Evolutionary conservation across 345 rosid genomes (phyloP), one percentile per base, ranked within the genome.

Genomic region (Arabis alpina): DNA sequence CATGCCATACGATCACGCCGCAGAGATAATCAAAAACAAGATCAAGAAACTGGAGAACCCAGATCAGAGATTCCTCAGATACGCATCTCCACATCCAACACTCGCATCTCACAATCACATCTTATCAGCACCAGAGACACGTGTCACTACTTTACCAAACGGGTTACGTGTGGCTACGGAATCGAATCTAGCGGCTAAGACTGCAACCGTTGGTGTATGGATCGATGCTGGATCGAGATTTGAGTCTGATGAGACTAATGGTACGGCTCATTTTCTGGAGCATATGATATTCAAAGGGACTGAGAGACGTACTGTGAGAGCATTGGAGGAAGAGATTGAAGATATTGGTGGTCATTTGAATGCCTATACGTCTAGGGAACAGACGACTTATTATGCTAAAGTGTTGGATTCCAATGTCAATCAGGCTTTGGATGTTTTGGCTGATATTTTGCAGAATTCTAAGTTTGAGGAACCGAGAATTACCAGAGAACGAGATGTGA

Each of bases 221-320:
- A 92, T 95, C 70, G 99, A 95, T 50, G 93, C 98, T 2, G 99
- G 99, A 62, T 92, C 99, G 11, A 65, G 99, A 36, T 95, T 85
- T 16, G 99, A 95, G 85, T 82, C 92, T 4, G 96, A 90, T 0
- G 87, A 84, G 71, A 87, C 91, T 3, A 95, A 92, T 10, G 99
- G 99, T 1, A 90, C 98, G 1, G 96, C 98, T 12, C 99, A 92
- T 66, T 95, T 95, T 55, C 69, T 95, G 76, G 99, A 95, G 86
- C 99, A 90, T 78, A 88, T 95, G 98, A 92, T 95, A 7, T 95
- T 95, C 51, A 92, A 95, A 80, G 98, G 99, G 25, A 92, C 99
- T 5, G 86, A 77, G 68, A 87, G 70, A 71, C 81, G 99, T 44
- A 56, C 76, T 0, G 90, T 87, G 32, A 74, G 86, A 55, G 73